Evolutionary conservation across 441 rosid species (phyloP).

Genomic region (Corymbia calophylla): DNA sequence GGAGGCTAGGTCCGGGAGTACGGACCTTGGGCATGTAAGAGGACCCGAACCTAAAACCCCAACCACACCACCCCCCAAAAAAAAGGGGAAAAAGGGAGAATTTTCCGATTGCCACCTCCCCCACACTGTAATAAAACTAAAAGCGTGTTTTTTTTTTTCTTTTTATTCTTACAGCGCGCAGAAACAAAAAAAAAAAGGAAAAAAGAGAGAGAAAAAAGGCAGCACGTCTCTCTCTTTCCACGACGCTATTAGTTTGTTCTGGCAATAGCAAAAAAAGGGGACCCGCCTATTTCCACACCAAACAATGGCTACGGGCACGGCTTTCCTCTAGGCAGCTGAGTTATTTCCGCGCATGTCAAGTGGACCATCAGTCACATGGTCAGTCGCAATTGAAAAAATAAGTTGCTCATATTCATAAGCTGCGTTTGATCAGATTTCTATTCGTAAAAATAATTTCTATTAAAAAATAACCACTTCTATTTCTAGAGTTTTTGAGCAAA

Average conservation of each 20-base stretch:
- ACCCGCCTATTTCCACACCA: background rate
- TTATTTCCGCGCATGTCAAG: background rate
- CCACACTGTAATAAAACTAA: background rate
- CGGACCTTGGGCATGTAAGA: background rate
- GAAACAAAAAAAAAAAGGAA: background rate
- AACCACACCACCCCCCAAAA: background rate
- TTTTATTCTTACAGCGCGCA: background rate
- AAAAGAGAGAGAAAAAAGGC: background rate
- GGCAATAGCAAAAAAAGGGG: background rate
- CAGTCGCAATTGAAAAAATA: background rate
- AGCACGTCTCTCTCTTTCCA: background rate
- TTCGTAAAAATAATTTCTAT: too few relatives aligned
- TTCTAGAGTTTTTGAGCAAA: too few relatives aligned
- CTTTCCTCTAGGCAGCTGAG: background rate
- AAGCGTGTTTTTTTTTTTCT: background rate
- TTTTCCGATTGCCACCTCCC: background rate
- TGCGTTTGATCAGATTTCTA: too few relatives aligned
- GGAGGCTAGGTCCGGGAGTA: background rate
- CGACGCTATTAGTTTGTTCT: background rate
- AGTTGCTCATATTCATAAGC: background rate
- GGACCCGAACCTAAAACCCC: background rate
- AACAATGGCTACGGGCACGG: background rate
- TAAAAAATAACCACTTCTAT: too few relatives aligned
- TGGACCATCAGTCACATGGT: background rate
- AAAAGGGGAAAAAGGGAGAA: background rate